Evolutionary conservation across 257 asterid genomes (phyloP), one percentile per base, ranked within the genome.

Genomic region (Solanum gracilifrons): DNA sequence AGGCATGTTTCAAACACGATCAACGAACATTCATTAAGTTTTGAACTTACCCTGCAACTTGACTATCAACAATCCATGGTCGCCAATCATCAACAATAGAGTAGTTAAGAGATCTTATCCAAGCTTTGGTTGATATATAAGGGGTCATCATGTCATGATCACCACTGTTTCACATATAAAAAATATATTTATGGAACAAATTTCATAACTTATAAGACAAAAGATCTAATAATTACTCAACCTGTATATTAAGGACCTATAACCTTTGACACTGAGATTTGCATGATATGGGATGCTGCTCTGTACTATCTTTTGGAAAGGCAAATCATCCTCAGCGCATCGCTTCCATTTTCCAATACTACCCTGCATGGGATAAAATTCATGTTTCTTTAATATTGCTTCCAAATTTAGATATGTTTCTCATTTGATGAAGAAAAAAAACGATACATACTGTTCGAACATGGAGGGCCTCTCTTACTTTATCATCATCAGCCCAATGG

Each of bases 171-270:
- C 27, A 33, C 43, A 74, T 35, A 9, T 39, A 27, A 32, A 8
- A 9, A 86, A 13, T 13, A 48, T 41, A 83, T 48, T 37, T 23
- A 71, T 21, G 29, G 16, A 20, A 16, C n/a, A 82, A 43, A 16
- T 43, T 80, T 82, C 58, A 13, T 33, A 82, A 39, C 13, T 41
- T 43, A 0, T 6, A 13, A 82, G 62, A 82, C 29, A 21, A 0
- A 29, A 20, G 43, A 48, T 48, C 58, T 13, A 5, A 51, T 20
- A 55, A 18, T 25, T 6, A 55, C 35, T 16, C 66, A 58, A 90
- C 90, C 90, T 90, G 88, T 89, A 89, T 87, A 90, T 75, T 8
- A 90, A 91, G 85, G 91, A 90, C 84, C 90, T 55, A 74, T 87
- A 87, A 7, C 92, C 89, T 84, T 83, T 87, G 31, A 9, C 75